phyloP scores from a whole-genome alignment of 768 basidiomycete species.

The Phylloporus arenicola region DNA sequence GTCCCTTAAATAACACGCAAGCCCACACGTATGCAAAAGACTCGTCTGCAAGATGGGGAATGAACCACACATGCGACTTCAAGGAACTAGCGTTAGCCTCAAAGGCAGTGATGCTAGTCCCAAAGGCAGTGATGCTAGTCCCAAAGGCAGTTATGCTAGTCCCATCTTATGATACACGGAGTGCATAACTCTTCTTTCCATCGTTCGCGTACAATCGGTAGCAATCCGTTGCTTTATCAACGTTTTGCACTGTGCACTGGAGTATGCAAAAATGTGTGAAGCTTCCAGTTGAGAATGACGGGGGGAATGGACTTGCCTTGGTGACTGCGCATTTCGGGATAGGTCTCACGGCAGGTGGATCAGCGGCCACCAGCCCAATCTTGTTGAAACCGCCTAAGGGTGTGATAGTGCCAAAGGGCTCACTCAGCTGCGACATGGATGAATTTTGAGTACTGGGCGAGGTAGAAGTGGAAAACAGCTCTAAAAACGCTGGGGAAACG shows the following conservation, averaged over 20 bases:
- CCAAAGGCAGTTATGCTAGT: neutral
- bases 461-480: neutral
- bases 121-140: too few relatives aligned
- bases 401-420: neutral
- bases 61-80: slow-evolving; percentile 4
- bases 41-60: neutral
- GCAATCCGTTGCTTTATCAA: neutral
- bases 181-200: neutral
- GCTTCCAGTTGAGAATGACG: too few relatives aligned
- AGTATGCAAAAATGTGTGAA: neutral
- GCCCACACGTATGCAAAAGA: neutral
- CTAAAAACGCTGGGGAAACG: neutral
- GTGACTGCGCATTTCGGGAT: neutral
- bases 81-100: neutral
- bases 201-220: slow-evolving; percentile 2
- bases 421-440: neutral
- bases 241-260: slow-evolving; percentile 5
- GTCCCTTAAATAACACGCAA: neutral
- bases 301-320: neutral
- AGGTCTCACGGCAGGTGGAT: neutral
- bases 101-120: neutral
- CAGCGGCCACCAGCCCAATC: neutral
- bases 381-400: neutral
- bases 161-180: slow-evolving; percentile 1
- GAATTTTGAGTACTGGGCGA: neutral